A percentile compares a stretch with the other conserved stretches of the same genome.
These are phyloP conservation scores for Yamadazyma ubonensis DNA, from an alignment of 805 yeast species.

Conservation along the genomic window DNA sequence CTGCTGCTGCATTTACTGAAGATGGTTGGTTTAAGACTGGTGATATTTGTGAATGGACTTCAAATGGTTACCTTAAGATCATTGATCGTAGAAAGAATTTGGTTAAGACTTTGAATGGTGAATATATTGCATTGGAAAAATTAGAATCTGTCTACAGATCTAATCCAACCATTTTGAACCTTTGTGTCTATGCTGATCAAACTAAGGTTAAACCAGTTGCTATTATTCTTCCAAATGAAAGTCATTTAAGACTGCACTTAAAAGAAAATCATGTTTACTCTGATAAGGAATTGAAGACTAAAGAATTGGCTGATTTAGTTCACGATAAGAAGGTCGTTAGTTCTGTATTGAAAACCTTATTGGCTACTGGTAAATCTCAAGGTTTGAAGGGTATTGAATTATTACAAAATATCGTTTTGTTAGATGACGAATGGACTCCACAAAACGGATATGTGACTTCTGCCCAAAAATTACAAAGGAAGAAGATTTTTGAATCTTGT, in stretches of 20 bases:
- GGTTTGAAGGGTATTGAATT: constrained; percentile 87
- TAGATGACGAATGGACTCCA: constrained; percentile 97
- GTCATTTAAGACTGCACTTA: constrained; percentile 53
- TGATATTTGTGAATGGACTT: constrained; percentile 92
- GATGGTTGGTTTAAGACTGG: constrained; percentile 97
- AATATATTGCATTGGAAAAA: constrained; percentile 95
- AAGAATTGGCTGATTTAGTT: constrained; percentile 48
- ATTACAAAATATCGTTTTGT: constrained; percentile 70
- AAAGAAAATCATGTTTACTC: constrained; percentile 52
- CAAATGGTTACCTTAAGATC: constrained; percentile 72
- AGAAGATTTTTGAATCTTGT: constrained; percentile 73
- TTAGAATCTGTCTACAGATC: constrained; percentile 90
- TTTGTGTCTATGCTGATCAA: constrained; percentile 92
- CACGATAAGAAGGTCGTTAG: constrained; percentile 55
- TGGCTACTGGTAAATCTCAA: constrained; percentile 74
- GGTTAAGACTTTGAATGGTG: constrained; percentile 95
- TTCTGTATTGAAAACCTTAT: constrained; percentile 56
- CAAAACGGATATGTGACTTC: constrained; percentile 90
- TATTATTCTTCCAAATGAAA: constrained; percentile 79
- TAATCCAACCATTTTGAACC: constrained; percentile 67
- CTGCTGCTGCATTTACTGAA: constrained; percentile 66
- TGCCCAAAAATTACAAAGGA: constrained; percentile 95
- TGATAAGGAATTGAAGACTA: constrained; percentile 45
- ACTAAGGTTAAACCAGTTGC: constrained; percentile 89
- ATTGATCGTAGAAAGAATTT: constrained; percentile 95